Evolutionary conservation across 2,329 filamentous ascomycete genomes (phyloP).

Genomic region (Phialophora expanda): DNA sequence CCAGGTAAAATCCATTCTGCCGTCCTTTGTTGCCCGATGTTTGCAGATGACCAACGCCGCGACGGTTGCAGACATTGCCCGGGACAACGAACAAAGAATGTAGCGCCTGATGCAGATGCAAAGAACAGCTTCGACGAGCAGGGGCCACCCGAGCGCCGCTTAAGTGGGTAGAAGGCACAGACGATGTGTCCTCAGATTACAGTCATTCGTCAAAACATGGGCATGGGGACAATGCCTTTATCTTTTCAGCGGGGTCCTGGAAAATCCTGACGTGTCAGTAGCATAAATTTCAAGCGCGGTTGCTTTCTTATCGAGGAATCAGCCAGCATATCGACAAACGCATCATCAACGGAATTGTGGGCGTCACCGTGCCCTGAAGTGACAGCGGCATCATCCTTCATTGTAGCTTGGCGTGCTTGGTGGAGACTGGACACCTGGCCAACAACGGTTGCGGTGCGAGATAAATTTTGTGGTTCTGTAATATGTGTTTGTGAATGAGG

Average conservation of each 20-base stretch:
- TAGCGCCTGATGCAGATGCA: conserved; percentile 1
- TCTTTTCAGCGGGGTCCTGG: not conserved
- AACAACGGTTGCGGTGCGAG: not conserved
- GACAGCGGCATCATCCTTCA: not conserved
- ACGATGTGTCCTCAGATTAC: not conserved
- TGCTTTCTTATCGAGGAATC: not conserved
- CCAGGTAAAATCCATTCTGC: not conserved
- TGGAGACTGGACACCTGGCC: not conserved
- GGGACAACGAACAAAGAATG: conserved; percentile 34
- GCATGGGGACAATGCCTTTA: not conserved
- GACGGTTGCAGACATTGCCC: conserved; percentile 23
- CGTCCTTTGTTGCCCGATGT: conserved; percentile 9
- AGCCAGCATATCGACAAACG: not conserved
- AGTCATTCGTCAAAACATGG: not conserved
- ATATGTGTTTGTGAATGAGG: not conserved
- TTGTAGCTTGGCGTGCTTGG: not conserved
- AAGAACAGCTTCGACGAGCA: conserved; percentile 23
- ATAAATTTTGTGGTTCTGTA: not conserved
- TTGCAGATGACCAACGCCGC: not conserved
- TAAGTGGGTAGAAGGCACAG: not conserved
- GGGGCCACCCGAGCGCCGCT: conserved; percentile 2
- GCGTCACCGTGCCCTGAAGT: not conserved
- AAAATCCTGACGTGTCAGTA: not conserved
- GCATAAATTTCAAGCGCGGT: not conserved
- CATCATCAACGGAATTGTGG: not conserved